Evolutionary conservation across 352 stramenopile species (phyloP).

Genomic region (Lagenidium giganteum): DNA sequence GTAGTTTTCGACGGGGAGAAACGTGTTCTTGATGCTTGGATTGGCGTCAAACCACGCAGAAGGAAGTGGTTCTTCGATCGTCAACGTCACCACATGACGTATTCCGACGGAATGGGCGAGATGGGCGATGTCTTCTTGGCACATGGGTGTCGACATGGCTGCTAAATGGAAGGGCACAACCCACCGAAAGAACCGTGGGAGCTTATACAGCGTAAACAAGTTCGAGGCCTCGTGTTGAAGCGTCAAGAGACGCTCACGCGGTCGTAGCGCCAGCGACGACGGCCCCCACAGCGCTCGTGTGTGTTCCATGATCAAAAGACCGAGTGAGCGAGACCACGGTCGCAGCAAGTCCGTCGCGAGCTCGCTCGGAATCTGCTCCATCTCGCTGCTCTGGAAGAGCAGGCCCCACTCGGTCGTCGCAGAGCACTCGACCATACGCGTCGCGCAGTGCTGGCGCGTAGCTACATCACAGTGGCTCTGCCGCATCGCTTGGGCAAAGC

Average conservation of each 20-base stretch:
- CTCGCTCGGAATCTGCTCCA: constrained; percentile 6
- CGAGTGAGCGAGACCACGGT: constrained; percentile 5
- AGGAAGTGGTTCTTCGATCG: constrained; percentile 17
- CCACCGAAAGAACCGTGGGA: constrained; percentile 25
- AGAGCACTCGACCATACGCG: constrained; percentile 12
- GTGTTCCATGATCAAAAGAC: constrained; percentile 1
- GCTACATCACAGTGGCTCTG: neutral
- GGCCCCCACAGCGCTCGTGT: neutral
- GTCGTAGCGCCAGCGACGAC: constrained; percentile 1
- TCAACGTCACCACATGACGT: constrained; percentile 19
- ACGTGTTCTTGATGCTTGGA: constrained; percentile 25
- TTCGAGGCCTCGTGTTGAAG: neutral
- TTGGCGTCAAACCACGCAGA: constrained; percentile 17
- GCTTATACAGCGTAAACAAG: constrained; percentile 5
- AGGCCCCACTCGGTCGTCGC: constrained; percentile 18
- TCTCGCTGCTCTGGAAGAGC: constrained; percentile 14
- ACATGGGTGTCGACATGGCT: constrained; percentile 21
- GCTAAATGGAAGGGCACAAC: constrained; percentile 21
- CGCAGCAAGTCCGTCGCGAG: constrained; percentile 8
- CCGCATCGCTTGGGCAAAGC: constrained; percentile 8
- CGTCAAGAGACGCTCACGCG: constrained; percentile 14
- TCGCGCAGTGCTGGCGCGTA: constrained; percentile 10
- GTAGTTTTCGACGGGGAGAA: constrained; percentile 55
- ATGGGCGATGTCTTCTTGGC: constrained; percentile 14
- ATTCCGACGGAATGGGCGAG: constrained; percentile 13